Evolutionary conservation across 2,329 filamentous ascomycete genomes (phyloP), one percentile per base, ranked within the genome.

Genomic region (Penicillium sp.): DNA sequence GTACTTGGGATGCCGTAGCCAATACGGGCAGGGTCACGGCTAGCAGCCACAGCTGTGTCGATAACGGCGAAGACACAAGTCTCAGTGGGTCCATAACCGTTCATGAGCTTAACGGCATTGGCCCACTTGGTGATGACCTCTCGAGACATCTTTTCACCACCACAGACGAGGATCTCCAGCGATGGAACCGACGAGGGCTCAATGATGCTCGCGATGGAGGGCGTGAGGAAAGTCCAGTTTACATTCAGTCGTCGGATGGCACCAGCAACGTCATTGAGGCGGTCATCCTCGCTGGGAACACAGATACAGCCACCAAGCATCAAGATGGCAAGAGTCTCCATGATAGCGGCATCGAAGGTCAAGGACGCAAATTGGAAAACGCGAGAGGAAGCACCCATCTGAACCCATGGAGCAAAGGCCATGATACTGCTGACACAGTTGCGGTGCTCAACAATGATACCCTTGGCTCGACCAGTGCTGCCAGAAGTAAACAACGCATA

Each of bases 51-150:
- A 11, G 63, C 58, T 7, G 57, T 58, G 14, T 69, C 67, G 11
- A 70, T 27, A 3, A 63, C 57, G 1, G 67, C 67, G 25, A 70
- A 67, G 10, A 70, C 64, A 18, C 62, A 61, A 2, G 67, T 68
- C 43, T 74, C 72, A 6, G 69, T 69, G 3, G 72, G 70, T 3
- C 72, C 72, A 48, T 74, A 74, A 13, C 58, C 66, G 44, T 71
- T 73, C 48, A 71, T 63, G 22, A 79, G 57, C 9, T 68, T 69
- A 0, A 72, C 67, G 10, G 56, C 61, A 20, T 67, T 65, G 13
- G 78, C 80, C 92, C 92, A 96, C 42, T 78, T 79, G 0, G 80
- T 76, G 36, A 87, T 83, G 0, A 95, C 88, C 27, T 83, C 81
- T 30, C 83, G 81, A 0, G 88, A 91, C 72, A 96, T 79, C 2